Base-by-base conservation (phyloP, 345 rosid species). In the Corchorus capsularis region DNA sequence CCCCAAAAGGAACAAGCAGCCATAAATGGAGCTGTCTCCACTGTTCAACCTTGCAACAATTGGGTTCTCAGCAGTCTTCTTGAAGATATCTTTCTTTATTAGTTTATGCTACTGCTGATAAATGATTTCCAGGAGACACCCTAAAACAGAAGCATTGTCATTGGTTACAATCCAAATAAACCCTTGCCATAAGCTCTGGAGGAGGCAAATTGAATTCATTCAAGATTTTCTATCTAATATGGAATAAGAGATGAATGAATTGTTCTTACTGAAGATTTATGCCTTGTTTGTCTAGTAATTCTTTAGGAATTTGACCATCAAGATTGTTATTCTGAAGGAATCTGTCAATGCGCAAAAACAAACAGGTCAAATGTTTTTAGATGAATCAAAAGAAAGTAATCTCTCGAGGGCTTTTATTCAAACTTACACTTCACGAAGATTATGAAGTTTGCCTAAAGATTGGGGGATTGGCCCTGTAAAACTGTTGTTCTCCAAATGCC, bases 401-500 rank as follows among this genome's bases (percentile, higher is more conserved):
- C 43, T 61, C 60, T 56, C 56, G 72, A n/a, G 76, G 9, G 22
- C 0, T 35, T 70, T 35, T 39, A 41, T 14, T 55, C 14, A 77
- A 71, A 73, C 84, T 90, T 87, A 92, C 96, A 93, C 60, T 71
- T 83, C 92, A 0, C 69, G 87, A 53, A 95, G 87, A 47, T 47
- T 74, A 19, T 63, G 75, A 35, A 95, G 93, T 52, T 63, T 71
- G 72, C 87, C 87, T 56, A 95, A 77, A 22, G 96, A 88, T 69
- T 83, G 72, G 56, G 98, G 99, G 63, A 95, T 84, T 7, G 82
- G 2, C 80, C 97, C 97, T 73, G 79, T 81, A 59, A 93, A 82
- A 66, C 85, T 83, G 77, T 96, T 93, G 69, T 87, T 80, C 73
- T 93, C 96, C 89, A 95, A 83, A 81, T 92, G 97, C 78, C 99